Percentiles rank a stretch among this genome's conserved stretches.
Evolutionary conservation across 2,329 filamentous ascomycete species (phyloP).

Genomic region (Penicillium crustosum): DNA sequence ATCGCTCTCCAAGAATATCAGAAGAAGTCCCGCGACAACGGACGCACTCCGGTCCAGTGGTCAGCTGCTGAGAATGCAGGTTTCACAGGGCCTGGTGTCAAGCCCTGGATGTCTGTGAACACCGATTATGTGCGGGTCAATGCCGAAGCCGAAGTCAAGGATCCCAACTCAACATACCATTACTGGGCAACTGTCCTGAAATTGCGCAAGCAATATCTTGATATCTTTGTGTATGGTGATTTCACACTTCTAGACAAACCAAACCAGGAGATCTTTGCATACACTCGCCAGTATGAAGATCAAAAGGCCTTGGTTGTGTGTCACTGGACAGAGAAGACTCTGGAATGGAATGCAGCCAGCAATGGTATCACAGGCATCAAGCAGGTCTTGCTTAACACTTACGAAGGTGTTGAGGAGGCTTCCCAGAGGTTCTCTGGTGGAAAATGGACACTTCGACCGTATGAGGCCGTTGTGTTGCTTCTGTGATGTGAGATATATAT

Average conservation of each 20-base stretch:
- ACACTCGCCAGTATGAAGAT: conserved; percentile 46
- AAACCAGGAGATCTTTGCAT: conserved; percentile 56
- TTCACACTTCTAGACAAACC: conserved; percentile 58
- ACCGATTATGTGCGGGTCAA: conserved; percentile 64
- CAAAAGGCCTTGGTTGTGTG: conserved; percentile 39
- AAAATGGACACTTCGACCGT: conserved; percentile 36
- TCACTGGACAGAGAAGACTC: conserved; percentile 35
- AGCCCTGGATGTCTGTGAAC: conserved; percentile 71
- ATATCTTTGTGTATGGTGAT: conserved; percentile 67
- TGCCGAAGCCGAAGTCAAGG: conserved; percentile 48
- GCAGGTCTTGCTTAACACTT: conserved; percentile 36
- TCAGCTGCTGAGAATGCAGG: conserved; percentile 59
- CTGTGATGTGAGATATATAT: conserved; percentile 18
- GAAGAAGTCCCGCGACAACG: conserved; percentile 61
- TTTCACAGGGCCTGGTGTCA: conserved; percentile 56
- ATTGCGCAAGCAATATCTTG: conserved; percentile 59
- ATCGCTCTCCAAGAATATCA: conserved; percentile 38
- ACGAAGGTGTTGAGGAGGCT: conserved; percentile 23
- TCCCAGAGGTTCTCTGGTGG: conserved; percentile 24
- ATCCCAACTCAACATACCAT: conserved; percentile 54
- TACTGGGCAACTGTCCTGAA: conserved; percentile 63
- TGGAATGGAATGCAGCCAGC: conserved; percentile 34
- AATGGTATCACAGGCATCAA: conserved; percentile 30
- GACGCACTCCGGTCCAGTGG: conserved; percentile 72
- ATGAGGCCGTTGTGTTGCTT: conserved; percentile 34